phyloP scores from a whole-genome alignment of 1,284 basidiomycete genomes.

The Malassezia arunalokei region DNA sequence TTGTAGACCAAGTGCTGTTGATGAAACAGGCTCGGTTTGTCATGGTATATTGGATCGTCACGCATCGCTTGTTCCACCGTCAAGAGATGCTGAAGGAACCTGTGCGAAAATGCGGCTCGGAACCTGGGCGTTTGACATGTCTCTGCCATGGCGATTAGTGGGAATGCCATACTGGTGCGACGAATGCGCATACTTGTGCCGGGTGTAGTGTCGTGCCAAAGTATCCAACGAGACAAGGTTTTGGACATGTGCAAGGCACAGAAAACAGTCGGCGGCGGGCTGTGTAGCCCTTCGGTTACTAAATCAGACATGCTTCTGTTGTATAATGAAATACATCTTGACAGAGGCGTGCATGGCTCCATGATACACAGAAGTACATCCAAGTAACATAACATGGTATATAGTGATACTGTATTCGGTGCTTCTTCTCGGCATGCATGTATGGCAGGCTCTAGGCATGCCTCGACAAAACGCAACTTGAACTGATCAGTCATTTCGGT shows the following conservation, averaged over 20 bases:
- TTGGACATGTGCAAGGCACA: background rate
- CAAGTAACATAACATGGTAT: background rate
- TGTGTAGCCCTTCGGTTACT: background rate
- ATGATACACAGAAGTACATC: background rate
- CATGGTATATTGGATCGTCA: constrained; percentile 1
- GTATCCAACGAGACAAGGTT: background rate
- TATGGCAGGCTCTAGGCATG: background rate
- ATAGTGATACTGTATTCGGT: background rate
- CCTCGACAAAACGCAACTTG: background rate
- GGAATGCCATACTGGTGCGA: background rate
- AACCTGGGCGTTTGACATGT: background rate
- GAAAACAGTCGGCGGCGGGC: background rate
- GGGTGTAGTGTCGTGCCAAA: background rate
- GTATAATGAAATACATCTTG: background rate
- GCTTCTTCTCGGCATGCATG: background rate
- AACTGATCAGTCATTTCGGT: background rate
- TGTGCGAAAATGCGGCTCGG: background rate
- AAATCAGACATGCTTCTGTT: background rate
- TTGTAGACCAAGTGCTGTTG: background rate
- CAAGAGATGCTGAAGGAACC: background rate
- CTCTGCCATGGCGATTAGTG: background rate
- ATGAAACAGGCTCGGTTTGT: background rate
- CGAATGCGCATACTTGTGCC: background rate
- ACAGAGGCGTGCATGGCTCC: background rate
- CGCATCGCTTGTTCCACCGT: constrained; percentile 1